phyloP scores from a whole-genome alignment of 768 basidiomycete species.

The Psilocybe subaeruginosa region DNA sequence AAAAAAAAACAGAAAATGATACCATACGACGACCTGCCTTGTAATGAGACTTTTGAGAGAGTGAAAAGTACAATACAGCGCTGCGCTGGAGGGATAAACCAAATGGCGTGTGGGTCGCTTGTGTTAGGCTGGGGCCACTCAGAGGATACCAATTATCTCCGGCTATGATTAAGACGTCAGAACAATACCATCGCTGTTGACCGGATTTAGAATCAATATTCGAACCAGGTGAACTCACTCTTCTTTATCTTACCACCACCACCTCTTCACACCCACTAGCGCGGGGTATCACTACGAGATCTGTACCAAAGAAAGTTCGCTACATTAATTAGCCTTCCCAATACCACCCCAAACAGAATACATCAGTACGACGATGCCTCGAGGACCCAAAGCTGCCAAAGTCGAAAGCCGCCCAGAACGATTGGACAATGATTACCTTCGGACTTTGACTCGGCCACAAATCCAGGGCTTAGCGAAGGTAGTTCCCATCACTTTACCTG shows the following conservation, averaged over 20 bases:
- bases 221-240: background rate
- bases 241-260: background rate
- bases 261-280: background rate
- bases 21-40: no score
- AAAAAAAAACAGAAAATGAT: no score
- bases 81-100: background rate
- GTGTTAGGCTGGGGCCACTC: background rate
- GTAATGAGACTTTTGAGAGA: no score
- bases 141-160: background rate
- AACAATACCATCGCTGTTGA: background rate
- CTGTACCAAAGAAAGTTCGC: no score
- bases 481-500: background rate
- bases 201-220: background rate
- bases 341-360: background rate
- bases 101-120: background rate
- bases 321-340: background rate
- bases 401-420: background rate
- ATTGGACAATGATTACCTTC: background rate
- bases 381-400: background rate
- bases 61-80: background rate
- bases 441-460: background rate
- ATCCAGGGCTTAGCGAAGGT: background rate
- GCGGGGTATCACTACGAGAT: no score
- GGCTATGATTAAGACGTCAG: background rate
- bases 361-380: background rate